phyloP scores from a whole-genome alignment of 139 green algal species.

The Chlorella vulgaris region DNA sequence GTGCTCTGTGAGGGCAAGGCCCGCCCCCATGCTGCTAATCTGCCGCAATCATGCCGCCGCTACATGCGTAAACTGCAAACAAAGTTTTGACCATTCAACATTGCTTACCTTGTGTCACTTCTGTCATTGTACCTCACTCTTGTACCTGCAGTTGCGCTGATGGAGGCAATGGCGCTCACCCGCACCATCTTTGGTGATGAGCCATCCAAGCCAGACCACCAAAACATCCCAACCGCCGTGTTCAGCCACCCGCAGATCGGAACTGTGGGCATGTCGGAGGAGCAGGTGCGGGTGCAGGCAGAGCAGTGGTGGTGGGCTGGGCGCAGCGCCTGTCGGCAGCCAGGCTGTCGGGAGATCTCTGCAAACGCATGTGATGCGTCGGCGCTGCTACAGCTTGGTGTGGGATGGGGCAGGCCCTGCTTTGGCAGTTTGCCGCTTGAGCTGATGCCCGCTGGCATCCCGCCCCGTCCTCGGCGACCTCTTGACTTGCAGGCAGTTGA shows the following conservation, averaged over 20 bases:
- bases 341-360: too few species aligned
- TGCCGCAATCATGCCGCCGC: too few species aligned
- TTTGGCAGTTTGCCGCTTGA: too few species aligned
- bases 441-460: too few species aligned
- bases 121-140: neutral
- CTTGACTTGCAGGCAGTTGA: slow-evolving; percentile 61
- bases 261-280: slow-evolving; percentile 90
- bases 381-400: too few species aligned
- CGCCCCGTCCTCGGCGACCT: neutral
- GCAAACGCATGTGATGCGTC: too few species aligned
- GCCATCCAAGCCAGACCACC: slow-evolving; percentile 84
- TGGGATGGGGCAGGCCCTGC: neutral
- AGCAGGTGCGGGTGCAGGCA: slow-evolving; percentile 63
- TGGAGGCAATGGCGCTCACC: slow-evolving; percentile 95
- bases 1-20: too few species aligned
- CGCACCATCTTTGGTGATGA: slow-evolving; percentile 79
- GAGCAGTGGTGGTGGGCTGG: neutral
- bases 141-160: slow-evolving; percentile 72
- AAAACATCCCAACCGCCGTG: slow-evolving; percentile 66
- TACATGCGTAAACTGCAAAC: too few species aligned
- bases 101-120: too few species aligned
- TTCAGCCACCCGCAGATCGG: slow-evolving; percentile 92
- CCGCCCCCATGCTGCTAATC: too few species aligned
- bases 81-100: too few species aligned
- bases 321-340: too few species aligned